These are phyloP conservation scores for Phytophthora pinifolia DNA, from an alignment of 352 stramenopile genomes.

Conservation along the genomic window DNA sequence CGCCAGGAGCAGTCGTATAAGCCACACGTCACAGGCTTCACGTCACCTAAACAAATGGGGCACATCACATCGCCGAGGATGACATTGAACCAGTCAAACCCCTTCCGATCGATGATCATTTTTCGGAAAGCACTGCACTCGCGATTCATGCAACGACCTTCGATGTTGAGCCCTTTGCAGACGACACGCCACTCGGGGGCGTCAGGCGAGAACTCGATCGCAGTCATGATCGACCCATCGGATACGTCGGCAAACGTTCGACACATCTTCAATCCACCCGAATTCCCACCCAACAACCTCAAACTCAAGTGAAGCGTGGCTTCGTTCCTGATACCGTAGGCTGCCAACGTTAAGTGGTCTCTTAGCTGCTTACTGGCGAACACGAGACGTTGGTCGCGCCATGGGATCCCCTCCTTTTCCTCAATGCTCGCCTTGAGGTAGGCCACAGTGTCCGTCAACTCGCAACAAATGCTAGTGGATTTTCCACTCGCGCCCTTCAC, in stretches of 20 bases:
- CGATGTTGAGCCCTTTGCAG: conserved; percentile 30
- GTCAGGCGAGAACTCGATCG: conserved; percentile 11
- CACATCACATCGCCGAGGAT: conserved; percentile 9
- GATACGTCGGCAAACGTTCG: conserved; percentile 14
- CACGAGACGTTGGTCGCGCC: conserved; percentile 6
- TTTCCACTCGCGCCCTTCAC: conserved; percentile 4
- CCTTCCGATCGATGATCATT: conserved; percentile 21
- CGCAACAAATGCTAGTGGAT: not conserved
- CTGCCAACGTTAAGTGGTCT: conserved; percentile 3
- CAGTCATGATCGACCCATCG: conserved; percentile 9
- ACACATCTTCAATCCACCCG: too few relatives aligned
- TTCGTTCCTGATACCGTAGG: conserved; percentile 10
- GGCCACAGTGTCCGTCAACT: not conserved
- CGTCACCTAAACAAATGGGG: conserved; percentile 14
- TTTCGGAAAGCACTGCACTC: conserved; percentile 19
- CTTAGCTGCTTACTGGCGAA: conserved; percentile 6
- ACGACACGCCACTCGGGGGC: conserved; percentile 21
- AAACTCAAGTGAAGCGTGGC: conserved; percentile 4
- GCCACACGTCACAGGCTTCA: conserved; percentile 28
- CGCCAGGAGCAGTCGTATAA: conserved; percentile 43
- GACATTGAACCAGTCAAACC: conserved; percentile 25
- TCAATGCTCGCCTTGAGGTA: conserved; percentile 5
- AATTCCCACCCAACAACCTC: not conserved
- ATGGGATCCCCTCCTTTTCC: conserved; percentile 9
- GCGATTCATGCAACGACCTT: conserved; percentile 26